Evolutionary conservation across 2,329 filamentous ascomycete genomes (phyloP).

Genomic region (Sporothrix brunneoviolacea): DNA sequence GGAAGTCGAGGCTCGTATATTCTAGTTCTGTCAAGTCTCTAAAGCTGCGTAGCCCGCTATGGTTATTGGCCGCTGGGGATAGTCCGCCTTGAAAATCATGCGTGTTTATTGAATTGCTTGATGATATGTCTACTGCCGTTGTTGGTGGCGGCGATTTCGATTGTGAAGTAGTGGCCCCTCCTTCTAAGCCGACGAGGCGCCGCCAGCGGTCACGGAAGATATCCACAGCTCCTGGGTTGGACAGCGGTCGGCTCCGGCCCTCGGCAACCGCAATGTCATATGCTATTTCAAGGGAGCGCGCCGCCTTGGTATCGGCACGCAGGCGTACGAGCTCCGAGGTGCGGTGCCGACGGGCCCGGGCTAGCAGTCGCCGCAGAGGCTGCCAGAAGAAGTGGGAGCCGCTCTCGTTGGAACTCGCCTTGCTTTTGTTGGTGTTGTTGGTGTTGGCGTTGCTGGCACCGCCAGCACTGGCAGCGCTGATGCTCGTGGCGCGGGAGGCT

Average conservation of each 20-base stretch:
- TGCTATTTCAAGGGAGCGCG: conserved; percentile 23
- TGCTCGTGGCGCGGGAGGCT: background rate
- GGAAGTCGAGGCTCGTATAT: conserved; percentile 5
- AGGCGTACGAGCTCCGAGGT: conserved; percentile 30
- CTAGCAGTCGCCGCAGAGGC: conserved; percentile 34
- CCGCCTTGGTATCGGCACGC: conserved; percentile 22
- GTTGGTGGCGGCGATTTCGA: background rate
- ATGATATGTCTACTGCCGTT: background rate
- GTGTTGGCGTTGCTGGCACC: conserved; percentile 17
- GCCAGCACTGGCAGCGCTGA: background rate
- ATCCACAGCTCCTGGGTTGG: conserved; percentile 19
- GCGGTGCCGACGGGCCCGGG: conserved; percentile 32
- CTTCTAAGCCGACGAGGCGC: conserved; percentile 20
- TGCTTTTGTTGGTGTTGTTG: conserved; percentile 5
- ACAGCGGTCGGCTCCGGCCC: conserved; percentile 25
- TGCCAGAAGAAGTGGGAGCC: conserved; percentile 31
- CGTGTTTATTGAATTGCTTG: background rate
- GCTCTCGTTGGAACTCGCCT: background rate
- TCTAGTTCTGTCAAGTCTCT: conserved; percentile 3
- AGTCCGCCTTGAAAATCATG: background rate
- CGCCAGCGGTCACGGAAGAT: conserved; percentile 29
- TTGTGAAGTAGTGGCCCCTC: background rate
- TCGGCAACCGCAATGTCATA: conserved; percentile 24
- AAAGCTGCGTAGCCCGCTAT: conserved; percentile 2
- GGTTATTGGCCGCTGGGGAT: background rate